Evolutionary conservation across 164 flowering plant genomes (phyloP), one percentile per base, ranked within the genome.

Genomic region (Magnolia officinalis): DNA sequence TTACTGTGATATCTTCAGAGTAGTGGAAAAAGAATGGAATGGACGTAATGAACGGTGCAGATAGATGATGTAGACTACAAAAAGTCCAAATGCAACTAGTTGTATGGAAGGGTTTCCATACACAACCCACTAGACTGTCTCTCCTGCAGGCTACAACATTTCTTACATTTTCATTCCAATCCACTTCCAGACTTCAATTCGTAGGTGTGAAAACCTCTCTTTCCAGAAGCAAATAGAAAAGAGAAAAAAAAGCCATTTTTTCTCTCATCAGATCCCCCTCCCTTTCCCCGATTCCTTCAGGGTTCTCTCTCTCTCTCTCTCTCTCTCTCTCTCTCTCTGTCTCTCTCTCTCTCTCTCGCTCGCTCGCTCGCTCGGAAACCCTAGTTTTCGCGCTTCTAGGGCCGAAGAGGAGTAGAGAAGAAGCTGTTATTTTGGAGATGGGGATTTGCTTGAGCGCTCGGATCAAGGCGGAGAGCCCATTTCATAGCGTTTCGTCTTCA

Each of bases 361-460:
- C n/a, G n/a, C n/a, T n/a, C 24, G 13, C 21, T 65, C 5, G 5
- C 10, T 24, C 6, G 21, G 26, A 65, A n/a, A 8, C 11, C 68
- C 68, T 65, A 20, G 68, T 19, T 50, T 72, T 58, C 26, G 2
- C 26, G 65, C 10, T n/a, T 58, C 9, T 16, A 21, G 74, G 49
- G 13, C 14, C 49, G 29, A 8, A 19, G 23, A 10, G 63, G 18
- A 24, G 63, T 37, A n/a, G 64, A 52, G 63, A 13, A 37, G 45
- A 37, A 37, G 45, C 45, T 10, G 19, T 72, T 8, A 49, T n/a
- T 50, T 73, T 59, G 2, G 49, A 3, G 51, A 89, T 94, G 98
- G 98, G 98, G 81, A 78, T 80, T 86, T 91, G 96, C 80, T 88
- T 86, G 68, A 86, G 90, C 73, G 82, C 90, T 80, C 81, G 84